Base-by-base conservation (phyloP, 1,284 basidiomycete species). In the Sporisorium sorghi region DNA sequence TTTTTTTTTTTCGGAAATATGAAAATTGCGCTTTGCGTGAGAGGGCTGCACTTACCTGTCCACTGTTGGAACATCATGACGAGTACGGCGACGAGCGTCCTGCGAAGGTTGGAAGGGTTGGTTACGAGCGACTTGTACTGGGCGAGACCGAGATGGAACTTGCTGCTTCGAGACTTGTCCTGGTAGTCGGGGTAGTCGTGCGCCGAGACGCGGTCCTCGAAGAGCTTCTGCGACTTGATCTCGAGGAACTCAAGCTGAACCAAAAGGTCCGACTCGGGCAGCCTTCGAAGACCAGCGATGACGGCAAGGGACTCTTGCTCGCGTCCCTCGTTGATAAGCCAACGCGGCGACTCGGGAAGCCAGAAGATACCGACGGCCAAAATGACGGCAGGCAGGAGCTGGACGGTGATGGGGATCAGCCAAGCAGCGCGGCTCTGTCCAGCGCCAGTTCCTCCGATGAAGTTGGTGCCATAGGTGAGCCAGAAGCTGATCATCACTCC, bases 191-290 rank as follows among this genome's bases (percentile, higher is more conserved):
- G 90, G 86, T 79, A 50, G 52, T 76, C 79, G 57, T 77, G 69
- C 14, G 46, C 63, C n/a, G 62, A 77, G 30, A 79, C 21, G 28
- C 75, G 71, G 48, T 63, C 71, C 48, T 67, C 58, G 53, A 73
- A 72, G 17, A 66, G 63, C 62, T 73, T 74, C 81, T 93, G 91
- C 0, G 91, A 91, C 72, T 90, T 90, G 85, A 93, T 91, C 80
- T 92, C 91, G 88, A 92, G 86, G 85, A 90, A 93, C 78, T 93
- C 92, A 72, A 92, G 90, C 72, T 91, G 89, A 8, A 93, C 89
- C 11, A 90, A 84, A 19, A 91, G 89, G 23, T 88, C 86, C 55
- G 91, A 88, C 9, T 87, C 85, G 2, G 89, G 86, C 15, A 89
- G 85, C 9, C 86, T 81, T 39, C 92, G 89, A 9, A 90, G 89